Percentiles rank a stretch among this genome's conserved stretches.
These are phyloP conservation scores for Dioscorea dumetorum DNA, from an alignment of 106 monocot species.

Conservation along the genomic window DNA sequence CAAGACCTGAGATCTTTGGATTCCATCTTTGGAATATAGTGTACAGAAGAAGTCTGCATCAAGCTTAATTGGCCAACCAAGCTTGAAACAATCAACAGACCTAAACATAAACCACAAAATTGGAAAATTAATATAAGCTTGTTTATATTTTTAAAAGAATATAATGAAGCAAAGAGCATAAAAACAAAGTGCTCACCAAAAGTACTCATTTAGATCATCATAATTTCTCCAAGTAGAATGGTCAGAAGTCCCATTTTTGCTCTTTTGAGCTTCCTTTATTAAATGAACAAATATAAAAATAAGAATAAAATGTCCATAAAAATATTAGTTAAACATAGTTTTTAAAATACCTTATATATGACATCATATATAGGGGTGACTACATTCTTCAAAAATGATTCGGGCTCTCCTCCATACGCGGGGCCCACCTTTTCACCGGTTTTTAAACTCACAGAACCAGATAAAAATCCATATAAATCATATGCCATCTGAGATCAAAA, in stretches of 20 bases:
- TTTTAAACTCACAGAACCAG: slow-evolving; percentile 58
- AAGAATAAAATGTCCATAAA: neutral
- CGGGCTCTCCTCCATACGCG: slow-evolving; percentile 61
- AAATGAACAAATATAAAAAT: slow-evolving; percentile 5
- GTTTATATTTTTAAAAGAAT: neutral
- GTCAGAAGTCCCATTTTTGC: slow-evolving; percentile 51
- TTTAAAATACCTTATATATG: slow-evolving; percentile 37
- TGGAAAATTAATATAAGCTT: neutral
- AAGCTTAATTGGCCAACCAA: slow-evolving; percentile 78
- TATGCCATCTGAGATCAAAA: slow-evolving; percentile 66
- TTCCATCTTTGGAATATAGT: slow-evolving; percentile 17
- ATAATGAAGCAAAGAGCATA: too few relatives aligned
- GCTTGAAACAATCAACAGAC: slow-evolving; percentile 74
- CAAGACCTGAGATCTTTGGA: slow-evolving; percentile 27
- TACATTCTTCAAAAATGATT: slow-evolving; percentile 62
- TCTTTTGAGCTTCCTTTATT: slow-evolving; percentile 67
- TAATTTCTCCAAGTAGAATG: slow-evolving; percentile 85
- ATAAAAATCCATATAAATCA: slow-evolving; percentile 59
- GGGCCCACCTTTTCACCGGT: slow-evolving; percentile 63
- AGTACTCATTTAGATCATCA: slow-evolving; percentile 77
- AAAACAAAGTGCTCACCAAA: slow-evolving; percentile 37
- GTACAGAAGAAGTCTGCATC: slow-evolving; percentile 54
- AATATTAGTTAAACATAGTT: neutral
- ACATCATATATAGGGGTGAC: slow-evolving; percentile 58
- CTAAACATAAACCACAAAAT: slow-evolving; percentile 26